Base-by-base conservation (phyloP, 495 filamentous ascomycete species). In the Penicillium steckii region DNA sequence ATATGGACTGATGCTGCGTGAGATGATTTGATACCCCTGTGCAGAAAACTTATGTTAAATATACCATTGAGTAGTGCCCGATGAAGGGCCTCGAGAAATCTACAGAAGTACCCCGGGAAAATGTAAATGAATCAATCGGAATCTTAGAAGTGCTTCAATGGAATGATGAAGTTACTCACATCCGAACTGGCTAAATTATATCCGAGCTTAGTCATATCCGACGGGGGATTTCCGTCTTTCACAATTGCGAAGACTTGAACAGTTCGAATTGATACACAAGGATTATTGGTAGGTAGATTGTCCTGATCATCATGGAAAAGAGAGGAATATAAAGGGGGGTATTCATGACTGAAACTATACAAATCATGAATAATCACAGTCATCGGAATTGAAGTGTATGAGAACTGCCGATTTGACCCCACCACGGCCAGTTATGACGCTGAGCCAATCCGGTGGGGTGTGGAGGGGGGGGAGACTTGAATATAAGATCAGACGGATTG, bases 1-100 rank as follows among this genome's bases (percentile, higher is more conserved):
- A 85, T 48, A 51, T 90, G 63, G 85, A 86, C 70, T 88, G 63
- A 72, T 52, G 29, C 48, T 54, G 48, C 32, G 47, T 38, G 46
- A 48, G 35, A 46, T 53, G 57, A 54, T 47, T 46, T 67, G 61
- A 68, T 67, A 67, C 53, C 33, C 22, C 23, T 46, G 29, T 56
- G 51, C 53, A 48, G 24, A 50, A 13, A 15, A 44, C n/a, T n/a
- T n/a, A n/a, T n/a, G n/a, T n/a, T n/a, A n/a, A n/a, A n/a, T n/a
- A n/a, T n/a, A n/a, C n/a, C n/a, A n/a, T n/a, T n/a, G n/a, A n/a
- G n/a, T n/a, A n/a, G n/a, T n/a, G n/a, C n/a, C n/a, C n/a, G n/a
- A n/a, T n/a, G n/a, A n/a, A n/a, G n/a, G n/a, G n/a, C n/a, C n/a
- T n/a, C n/a, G n/a, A n/a, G n/a, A 35, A 35, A 9, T 19, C 27